A percentile compares a stretch with the other conserved stretches of the same genome.
Evolutionary conservation across 2,329 filamentous ascomycete genomes (phyloP).

Genomic region (Berkeleyomyces rouxiae): DNA sequence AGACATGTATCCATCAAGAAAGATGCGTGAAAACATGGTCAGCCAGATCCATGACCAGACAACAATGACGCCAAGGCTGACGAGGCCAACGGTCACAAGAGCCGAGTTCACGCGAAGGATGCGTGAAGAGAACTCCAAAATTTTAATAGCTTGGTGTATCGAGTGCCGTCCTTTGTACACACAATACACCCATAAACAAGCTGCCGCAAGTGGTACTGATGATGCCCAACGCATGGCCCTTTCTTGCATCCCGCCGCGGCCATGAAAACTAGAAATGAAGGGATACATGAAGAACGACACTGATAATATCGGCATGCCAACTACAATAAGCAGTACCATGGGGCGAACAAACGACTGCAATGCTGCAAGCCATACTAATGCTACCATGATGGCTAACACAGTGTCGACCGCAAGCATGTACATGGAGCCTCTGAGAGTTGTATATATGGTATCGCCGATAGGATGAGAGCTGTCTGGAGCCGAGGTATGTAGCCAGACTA

Average conservation of each 20-base stretch:
- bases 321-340: conserved; percentile 63
- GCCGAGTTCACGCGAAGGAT: conserved; percentile 76
- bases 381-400: conserved; percentile 72
- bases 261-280: conserved; percentile 76
- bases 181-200: conserved; percentile 67
- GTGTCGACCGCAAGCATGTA: conserved; percentile 85
- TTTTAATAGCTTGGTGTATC: conserved; percentile 66
- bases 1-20: conserved; percentile 76
- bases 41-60: conserved; percentile 94
- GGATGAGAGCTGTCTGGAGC: conserved; percentile 48
- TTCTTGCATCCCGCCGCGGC: conserved; percentile 76
- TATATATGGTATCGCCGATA: conserved; percentile 88
- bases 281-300: conserved; percentile 85
- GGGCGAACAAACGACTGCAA: conserved; percentile 74
- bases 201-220: conserved; percentile 55
- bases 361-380: conserved; percentile 76
- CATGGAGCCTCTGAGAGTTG: conserved; percentile 69
- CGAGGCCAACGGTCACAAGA: conserved; percentile 68
- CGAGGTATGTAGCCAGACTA: conserved; percentile 80
- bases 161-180: conserved; percentile 66
- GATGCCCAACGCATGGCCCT: conserved; percentile 76
- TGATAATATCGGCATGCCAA: conserved; percentile 73
- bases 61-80: conserved; percentile 57
- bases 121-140: conserved; percentile 80
- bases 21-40: conserved; percentile 88